Evolutionary conservation across 2,329 filamentous ascomycete species (phyloP).

Genomic region (Fusarium dimerum): DNA sequence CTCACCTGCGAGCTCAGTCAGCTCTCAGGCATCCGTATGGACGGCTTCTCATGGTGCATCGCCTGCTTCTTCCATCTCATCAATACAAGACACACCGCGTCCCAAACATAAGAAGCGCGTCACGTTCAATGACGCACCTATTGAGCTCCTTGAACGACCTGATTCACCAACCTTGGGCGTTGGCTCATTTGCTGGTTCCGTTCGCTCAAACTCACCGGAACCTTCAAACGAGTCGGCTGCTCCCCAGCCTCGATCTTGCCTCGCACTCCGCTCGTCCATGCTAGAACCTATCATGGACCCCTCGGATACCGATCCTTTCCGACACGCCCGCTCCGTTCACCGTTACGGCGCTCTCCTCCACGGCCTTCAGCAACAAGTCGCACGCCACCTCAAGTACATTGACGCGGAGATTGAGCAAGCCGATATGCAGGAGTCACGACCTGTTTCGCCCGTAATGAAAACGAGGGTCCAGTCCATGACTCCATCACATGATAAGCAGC

Average conservation of each 20-base stretch:
- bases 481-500: constrained; percentile 36
- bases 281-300: constrained; percentile 11
- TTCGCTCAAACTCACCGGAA: constrained; percentile 26
- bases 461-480: constrained; percentile 10
- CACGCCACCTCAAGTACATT: constrained; percentile 48
- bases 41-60: constrained; percentile 20
- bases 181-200: constrained; percentile 42
- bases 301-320: constrained; percentile 36
- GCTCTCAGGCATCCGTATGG: constrained; percentile 37
- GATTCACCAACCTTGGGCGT: constrained; percentile 63
- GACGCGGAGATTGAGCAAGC: constrained; percentile 38
- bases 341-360: constrained; percentile 52
- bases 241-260: constrained; percentile 19
- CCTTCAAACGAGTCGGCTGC: constrained; percentile 15
- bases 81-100: constrained; percentile 35
- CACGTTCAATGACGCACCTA: constrained; percentile 36
- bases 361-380: constrained; percentile 50
- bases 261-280: constrained; percentile 14
- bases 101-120: constrained; percentile 42
- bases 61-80: constrained; percentile 41
- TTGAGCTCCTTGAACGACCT: constrained; percentile 53
- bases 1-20: constrained; percentile 49
- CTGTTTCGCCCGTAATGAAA: background rate
- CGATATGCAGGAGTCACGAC: constrained; percentile 25
- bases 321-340: constrained; percentile 45